phyloP scores from a whole-genome alignment of 495 filamentous ascomycete genomes.

The Podospora anserina region DNA sequence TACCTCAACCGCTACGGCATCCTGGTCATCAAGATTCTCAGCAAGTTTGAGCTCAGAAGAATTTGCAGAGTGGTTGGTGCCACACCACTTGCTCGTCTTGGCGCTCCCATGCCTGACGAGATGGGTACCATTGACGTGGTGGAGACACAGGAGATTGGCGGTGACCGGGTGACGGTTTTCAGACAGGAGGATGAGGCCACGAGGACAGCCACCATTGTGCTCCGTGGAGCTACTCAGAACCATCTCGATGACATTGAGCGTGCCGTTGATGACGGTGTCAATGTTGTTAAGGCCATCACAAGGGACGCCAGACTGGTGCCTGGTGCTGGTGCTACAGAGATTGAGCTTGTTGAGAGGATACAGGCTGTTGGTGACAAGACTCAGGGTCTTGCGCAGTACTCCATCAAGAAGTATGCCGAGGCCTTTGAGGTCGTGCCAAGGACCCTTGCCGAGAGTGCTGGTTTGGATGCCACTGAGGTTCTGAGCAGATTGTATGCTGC shows the following conservation, averaged over 20 bases:
- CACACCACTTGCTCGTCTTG: slow-evolving; percentile 89
- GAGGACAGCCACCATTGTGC: slow-evolving; percentile 88
- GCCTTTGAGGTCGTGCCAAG: slow-evolving; percentile 96
- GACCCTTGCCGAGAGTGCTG: slow-evolving; percentile 89
- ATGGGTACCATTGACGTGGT: slow-evolving; percentile 95
- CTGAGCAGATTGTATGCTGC: slow-evolving; percentile 88
- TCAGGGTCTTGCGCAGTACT: slow-evolving; percentile 86
- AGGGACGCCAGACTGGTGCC: slow-evolving; percentile 87
- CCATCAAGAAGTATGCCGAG: slow-evolving; percentile 95
- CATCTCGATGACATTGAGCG: slow-evolving; percentile 96
- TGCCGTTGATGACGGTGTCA: slow-evolving; percentile 97
- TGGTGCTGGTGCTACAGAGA: slow-evolving; percentile 92
- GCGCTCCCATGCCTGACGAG: slow-evolving; percentile 98
- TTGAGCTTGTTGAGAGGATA: slow-evolving; percentile 91
- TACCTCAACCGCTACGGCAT: slow-evolving; percentile 97
- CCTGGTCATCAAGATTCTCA: slow-evolving; percentile 93
- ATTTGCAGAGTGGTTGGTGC: slow-evolving; percentile 96
- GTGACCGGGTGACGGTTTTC: slow-evolving; percentile 98
- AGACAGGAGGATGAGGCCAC: slow-evolving; percentile 91
- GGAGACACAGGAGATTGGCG: slow-evolving; percentile 96
- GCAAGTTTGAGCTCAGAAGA: slow-evolving; percentile 93
- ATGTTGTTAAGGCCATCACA: slow-evolving; percentile 97
- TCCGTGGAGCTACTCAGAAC: slow-evolving; percentile 95
- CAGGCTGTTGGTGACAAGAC: slow-evolving; percentile 85
- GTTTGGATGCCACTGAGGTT: slow-evolving; percentile 93